A percentile compares a stretch with the other conserved stretches of the same genome.
Conservation (phyloP, 2,329 filamentous ascomycete genomes). For the Chaetomium strumarium region DNA sequence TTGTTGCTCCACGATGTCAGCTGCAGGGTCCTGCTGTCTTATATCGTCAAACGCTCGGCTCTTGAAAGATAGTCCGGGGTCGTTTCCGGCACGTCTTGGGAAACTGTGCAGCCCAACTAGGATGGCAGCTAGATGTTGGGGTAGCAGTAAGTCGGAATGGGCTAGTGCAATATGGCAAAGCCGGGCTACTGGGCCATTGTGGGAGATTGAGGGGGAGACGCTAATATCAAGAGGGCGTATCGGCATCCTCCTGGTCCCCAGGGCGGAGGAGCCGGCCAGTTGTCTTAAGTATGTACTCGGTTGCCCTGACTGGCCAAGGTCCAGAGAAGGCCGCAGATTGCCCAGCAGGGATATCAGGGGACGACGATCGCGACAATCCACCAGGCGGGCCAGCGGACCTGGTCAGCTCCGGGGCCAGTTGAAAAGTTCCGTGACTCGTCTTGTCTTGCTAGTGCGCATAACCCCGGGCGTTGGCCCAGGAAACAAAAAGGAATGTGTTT, state of each 20-base stretch:
- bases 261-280: constrained; percentile 16
- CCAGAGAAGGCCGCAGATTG: constrained; percentile 21
- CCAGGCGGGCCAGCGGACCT: constrained; percentile 24
- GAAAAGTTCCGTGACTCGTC: constrained; percentile 14
- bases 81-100: background rate
- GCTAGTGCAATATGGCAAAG: constrained; percentile 28
- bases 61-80: constrained; percentile 8
- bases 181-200: constrained; percentile 26
- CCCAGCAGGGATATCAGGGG: constrained; percentile 22
- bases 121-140: constrained; percentile 14
- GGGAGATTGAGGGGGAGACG: constrained; percentile 22
- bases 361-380: constrained; percentile 21
- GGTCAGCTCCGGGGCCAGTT: constrained; percentile 9
- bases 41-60: constrained; percentile 15
- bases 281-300: constrained; percentile 19
- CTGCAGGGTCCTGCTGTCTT: constrained; percentile 16
- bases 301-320: constrained; percentile 18
- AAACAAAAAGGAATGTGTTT: constrained; percentile 14
- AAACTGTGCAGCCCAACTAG: constrained; percentile 11
- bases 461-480: background rate
- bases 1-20: background rate
- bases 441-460: constrained; percentile 6
- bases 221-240: constrained; percentile 24
- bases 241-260: constrained; percentile 16
- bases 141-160: constrained; percentile 24